These are phyloP conservation scores for Ramularia collo-cygni DNA, from an alignment of 2,329 filamentous ascomycete species.

Conservation along the genomic window DNA sequence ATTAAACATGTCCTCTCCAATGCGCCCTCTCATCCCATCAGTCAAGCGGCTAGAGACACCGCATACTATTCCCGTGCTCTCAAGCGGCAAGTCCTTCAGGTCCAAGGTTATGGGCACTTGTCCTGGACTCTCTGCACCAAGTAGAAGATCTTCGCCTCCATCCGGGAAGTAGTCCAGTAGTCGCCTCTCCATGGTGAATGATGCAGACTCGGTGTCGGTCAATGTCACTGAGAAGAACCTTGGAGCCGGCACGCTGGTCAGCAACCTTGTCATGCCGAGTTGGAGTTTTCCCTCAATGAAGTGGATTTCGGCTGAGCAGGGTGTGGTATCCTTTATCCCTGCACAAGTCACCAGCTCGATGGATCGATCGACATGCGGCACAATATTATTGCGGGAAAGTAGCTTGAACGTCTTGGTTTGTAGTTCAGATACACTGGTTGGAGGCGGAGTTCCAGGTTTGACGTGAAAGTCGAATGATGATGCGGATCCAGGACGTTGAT, in stretches of 20 bases:
- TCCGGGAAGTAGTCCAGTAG: conserved; percentile 51
- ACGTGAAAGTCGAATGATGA: conserved; percentile 31
- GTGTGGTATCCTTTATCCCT: conserved; percentile 46
- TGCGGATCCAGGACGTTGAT: conserved; percentile 42
- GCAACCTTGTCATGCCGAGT: conserved; percentile 42
- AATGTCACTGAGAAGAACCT: conserved; percentile 68
- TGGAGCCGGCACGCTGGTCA: conserved; percentile 46
- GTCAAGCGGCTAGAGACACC: conserved; percentile 81
- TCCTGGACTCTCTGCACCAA: conserved; percentile 67
- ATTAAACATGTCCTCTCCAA: conserved; percentile 51
- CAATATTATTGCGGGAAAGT: conserved; percentile 70
- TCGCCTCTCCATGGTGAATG: conserved; percentile 63
- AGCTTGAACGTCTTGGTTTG: conserved; percentile 75
- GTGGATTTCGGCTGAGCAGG: conserved; percentile 22
- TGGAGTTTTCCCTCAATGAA: conserved; percentile 38
- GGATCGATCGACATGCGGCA: conserved; percentile 60
- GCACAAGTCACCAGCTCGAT: conserved; percentile 78
- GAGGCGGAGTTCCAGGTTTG: conserved; percentile 64
- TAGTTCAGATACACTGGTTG: conserved; percentile 69
- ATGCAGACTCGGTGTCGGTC: conserved; percentile 66
- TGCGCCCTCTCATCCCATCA: conserved; percentile 52
- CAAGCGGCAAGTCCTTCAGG: conserved; percentile 69
- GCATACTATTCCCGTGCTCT: conserved; percentile 91
- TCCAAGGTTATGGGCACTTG: conserved; percentile 80
- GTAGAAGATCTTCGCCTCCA: conserved; percentile 53